Evolutionary conservation across 2,329 filamentous ascomycete genomes (phyloP), one percentile per base, ranked within the genome.

Genomic region (Apiospora pterosperma): DNA sequence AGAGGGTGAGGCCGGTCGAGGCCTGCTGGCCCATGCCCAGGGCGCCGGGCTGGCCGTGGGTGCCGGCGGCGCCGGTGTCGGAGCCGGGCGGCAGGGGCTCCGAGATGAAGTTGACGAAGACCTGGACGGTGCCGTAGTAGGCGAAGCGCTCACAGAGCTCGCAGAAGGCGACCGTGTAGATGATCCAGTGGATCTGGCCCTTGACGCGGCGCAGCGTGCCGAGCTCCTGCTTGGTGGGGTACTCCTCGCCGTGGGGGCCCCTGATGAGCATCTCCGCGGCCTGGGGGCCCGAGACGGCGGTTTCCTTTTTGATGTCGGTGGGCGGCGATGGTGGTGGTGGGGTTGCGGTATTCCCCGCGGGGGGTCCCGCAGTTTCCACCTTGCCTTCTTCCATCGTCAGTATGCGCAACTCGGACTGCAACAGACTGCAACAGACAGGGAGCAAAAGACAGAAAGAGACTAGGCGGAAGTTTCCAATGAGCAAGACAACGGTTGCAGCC

Each of bases 61-160:
- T 69, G 5, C 76, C 73, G 25, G 75, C 75, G 12, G 84, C 82
- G 61, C 88, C 88, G 1, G 86, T 85, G 10, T 74, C 76, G 1
- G 86, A 89, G n/a, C 81, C 81, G 0, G 71, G 66, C 0, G 87
- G 87, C 5, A 88, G 80, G 16, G 80, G 78, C 67, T 86, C 81
- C 69, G 88, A 84, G 68, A 90, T 86, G 77, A 88, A 90, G 72
- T 90, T 90, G 73, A 86, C 84, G 69, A 62, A 52, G 48, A 62
- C 61, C 42, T 55, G 42, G 19, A 84, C 85, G 10, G 84, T 87
- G 42, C 88, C 88, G 71, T 89, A 90, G 78, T 87, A 90, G 5
- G 85, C 85, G 71, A 89, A 89, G 21, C 87, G 82, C 74, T 90
- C 87, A 75, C 85, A 88, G 59, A 90, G 73, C 75, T 90, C 88